Conservation (phyloP, 2,329 filamentous ascomycete genomes). For the Phialophora macrospora region DNA sequence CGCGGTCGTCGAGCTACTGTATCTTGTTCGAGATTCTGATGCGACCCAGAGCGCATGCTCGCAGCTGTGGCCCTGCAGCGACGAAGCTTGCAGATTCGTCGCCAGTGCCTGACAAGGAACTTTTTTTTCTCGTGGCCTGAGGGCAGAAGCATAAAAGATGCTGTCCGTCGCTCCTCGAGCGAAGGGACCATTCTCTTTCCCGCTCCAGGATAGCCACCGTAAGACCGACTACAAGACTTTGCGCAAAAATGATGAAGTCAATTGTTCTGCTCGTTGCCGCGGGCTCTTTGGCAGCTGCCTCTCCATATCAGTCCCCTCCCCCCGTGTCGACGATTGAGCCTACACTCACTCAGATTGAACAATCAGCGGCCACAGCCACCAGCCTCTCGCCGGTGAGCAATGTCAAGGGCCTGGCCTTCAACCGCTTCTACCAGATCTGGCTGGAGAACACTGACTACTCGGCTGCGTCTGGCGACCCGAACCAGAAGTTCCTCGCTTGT, state of each 20-base stretch:
- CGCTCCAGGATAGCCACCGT: background rate
- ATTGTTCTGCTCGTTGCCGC: conserved; percentile 24
- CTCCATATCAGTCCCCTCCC: conserved; percentile 21
- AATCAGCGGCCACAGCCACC: conserved; percentile 59
- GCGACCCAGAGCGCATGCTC: conserved; percentile 9
- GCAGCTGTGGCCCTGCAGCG: conserved; percentile 13
- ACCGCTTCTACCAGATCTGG: conserved; percentile 75
- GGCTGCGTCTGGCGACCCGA: conserved; percentile 64
- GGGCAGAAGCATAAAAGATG: conserved; percentile 17
- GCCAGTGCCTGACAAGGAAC: background rate
- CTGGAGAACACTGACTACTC: conserved; percentile 76
- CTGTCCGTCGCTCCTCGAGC: background rate
- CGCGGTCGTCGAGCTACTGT: background rate
- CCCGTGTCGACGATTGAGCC: conserved; percentile 28
- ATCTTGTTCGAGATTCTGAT: conserved; percentile 2
- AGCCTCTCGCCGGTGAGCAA: conserved; percentile 65
- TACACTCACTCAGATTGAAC: conserved; percentile 38
- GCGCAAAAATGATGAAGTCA: conserved; percentile 22
- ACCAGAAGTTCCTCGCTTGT: conserved; percentile 57
- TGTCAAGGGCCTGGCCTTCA: conserved; percentile 73
- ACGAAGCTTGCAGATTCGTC: background rate
- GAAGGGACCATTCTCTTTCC: background rate
- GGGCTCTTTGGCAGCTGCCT: conserved; percentile 20
- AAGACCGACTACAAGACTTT: background rate
- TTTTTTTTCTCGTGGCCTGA: background rate